phyloP scores from a whole-genome alignment of 1,139 yeast genomes.

The Candida dubliniensis region DNA sequence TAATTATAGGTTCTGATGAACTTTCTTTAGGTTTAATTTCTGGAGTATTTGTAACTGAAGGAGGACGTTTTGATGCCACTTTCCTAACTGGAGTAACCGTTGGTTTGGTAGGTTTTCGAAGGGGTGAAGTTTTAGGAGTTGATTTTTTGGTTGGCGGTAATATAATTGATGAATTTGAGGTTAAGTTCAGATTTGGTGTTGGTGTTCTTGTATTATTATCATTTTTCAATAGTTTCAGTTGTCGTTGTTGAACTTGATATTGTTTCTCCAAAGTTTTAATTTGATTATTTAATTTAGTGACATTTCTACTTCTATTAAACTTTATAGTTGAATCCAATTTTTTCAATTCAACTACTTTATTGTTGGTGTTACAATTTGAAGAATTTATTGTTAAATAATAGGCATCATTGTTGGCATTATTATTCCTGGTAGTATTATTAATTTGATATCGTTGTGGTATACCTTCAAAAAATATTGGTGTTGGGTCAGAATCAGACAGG shows the following conservation, averaged over 20 bases:
- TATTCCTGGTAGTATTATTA: conserved; percentile 3
- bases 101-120: conserved; percentile 4
- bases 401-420: conserved; percentile 22
- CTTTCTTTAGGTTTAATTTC: conserved; percentile 13
- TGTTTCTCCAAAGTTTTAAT: conserved; percentile 18
- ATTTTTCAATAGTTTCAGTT: background rate
- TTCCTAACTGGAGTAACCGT: conserved; percentile 1
- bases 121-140: conserved; percentile 3
- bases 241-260: background rate
- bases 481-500: conserved; percentile 19
- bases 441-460: conserved; percentile 30
- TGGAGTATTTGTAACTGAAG: conserved; percentile 18
- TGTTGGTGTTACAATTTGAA: too few species aligned
- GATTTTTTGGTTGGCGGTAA: background rate
- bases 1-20: conserved; percentile 25
- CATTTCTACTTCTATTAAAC: conserved; percentile 40
- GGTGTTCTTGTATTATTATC: conserved; percentile 1
- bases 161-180: background rate
- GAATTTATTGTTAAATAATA: conserved; percentile 27
- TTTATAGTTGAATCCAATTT: conserved; percentile 34
- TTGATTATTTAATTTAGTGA: conserved; percentile 20
- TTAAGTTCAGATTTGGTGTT: background rate
- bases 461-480: conserved; percentile 42
- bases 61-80: conserved; percentile 18
- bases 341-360: conserved; percentile 20